Percentiles rank a stretch among this genome's conserved stretches.
These are phyloP conservation scores for Malassezia arunalokei DNA, from an alignment of 1,284 basidiomycete genomes.

Conservation along the genomic window DNA sequence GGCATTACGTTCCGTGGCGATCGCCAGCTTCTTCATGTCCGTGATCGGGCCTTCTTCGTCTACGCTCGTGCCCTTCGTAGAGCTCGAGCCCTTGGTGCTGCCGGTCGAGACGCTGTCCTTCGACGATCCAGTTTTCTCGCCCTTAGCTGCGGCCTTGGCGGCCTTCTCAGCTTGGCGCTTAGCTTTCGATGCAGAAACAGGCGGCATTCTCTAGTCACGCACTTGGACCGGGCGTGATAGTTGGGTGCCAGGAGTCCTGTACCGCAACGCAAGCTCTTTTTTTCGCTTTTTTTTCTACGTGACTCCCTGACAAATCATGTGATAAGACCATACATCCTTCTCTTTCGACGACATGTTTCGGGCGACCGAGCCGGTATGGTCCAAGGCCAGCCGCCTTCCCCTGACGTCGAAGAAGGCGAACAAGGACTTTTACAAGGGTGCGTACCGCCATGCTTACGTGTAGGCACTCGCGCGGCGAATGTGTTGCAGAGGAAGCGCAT, in stretches of 20 bases:
- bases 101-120: constrained; percentile 27
- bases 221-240: constrained; percentile 1
- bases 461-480: constrained; percentile 40
- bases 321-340: neutral
- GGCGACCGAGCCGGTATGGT: constrained; percentile 24
- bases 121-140: constrained; percentile 29
- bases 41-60: constrained; percentile 22
- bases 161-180: constrained; percentile 47
- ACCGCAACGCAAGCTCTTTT: neutral
- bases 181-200: constrained; percentile 46
- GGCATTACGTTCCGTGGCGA: constrained; percentile 43
- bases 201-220: constrained; percentile 23
- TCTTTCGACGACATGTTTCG: constrained; percentile 23
- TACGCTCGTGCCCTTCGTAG: constrained; percentile 15
- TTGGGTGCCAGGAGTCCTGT: neutral
- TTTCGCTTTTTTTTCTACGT: constrained; percentile 1
- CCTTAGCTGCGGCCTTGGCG: constrained; percentile 41
- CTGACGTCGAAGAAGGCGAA: constrained; percentile 43
- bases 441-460: neutral
- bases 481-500: constrained; percentile 41
- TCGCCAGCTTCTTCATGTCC: constrained; percentile 44
- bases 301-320: constrained; percentile 7
- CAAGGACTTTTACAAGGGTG: constrained; percentile 45
- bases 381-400: constrained; percentile 41
- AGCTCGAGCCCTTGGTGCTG: constrained; percentile 20